These are phyloP conservation scores for Trypethelium eluteriae DNA, from an alignment of 495 filamentous ascomycete species.

Conservation along the genomic window DNA sequence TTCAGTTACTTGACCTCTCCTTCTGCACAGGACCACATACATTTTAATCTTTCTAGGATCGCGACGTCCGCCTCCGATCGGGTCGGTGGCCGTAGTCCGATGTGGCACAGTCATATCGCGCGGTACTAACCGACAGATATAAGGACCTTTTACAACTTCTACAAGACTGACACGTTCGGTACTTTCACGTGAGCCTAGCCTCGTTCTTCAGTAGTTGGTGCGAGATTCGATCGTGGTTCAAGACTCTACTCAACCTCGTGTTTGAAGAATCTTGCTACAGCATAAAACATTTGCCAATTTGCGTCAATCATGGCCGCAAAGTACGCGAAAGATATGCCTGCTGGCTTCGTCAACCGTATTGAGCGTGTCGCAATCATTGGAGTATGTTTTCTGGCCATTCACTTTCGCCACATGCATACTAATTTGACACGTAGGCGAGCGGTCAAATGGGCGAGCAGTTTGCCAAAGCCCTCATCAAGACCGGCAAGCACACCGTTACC, in stretches of 20 bases:
- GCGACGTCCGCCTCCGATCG: neutral
- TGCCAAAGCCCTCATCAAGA: slow-evolving; percentile 14
- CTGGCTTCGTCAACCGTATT: neutral
- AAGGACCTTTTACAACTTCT: neutral
- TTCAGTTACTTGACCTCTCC: no score
- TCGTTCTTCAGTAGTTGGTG: neutral
- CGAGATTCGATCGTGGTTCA: neutral
- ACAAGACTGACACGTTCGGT: neutral
- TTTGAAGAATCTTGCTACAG: neutral
- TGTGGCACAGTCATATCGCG: neutral
- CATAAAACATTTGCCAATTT: neutral
- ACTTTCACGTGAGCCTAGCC: neutral
- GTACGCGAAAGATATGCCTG: neutral
- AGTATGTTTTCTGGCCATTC: neutral
- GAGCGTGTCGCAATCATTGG: neutral
- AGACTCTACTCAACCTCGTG: neutral
- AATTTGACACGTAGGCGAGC: slow-evolving; percentile 13
- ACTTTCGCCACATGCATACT: neutral
- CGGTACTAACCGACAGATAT: neutral
- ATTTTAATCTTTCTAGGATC: neutral
- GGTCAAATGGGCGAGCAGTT: slow-evolving; percentile 17
- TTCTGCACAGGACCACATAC: neutral
- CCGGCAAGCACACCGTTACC: slow-evolving; percentile 20
- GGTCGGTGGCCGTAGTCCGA: neutral
- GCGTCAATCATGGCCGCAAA: neutral